A percentile compares a stretch with the other conserved stretches of the same genome.
Evolutionary conservation across 1,139 yeast species (phyloP).

Genomic region (Nakaseomyces nivariensis): DNA sequence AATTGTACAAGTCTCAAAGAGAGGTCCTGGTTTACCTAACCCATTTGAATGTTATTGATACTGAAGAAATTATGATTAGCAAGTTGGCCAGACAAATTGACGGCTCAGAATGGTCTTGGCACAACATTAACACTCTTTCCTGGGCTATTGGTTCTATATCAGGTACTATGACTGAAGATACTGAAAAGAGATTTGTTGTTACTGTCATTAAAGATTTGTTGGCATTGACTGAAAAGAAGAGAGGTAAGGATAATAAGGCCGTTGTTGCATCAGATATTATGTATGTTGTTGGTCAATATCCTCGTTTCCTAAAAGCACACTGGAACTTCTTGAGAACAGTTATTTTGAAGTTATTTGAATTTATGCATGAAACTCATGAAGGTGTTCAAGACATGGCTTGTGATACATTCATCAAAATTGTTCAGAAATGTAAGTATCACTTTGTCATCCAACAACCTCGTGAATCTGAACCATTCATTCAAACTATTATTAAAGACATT

Average conservation of each 20-base stretch:
- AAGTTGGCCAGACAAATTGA: conserved; percentile 88
- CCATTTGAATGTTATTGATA: conserved; percentile 88
- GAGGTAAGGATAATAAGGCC: conserved; percentile 97
- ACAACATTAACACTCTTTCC: conserved; percentile 88
- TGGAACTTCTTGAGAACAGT: conserved; percentile 97
- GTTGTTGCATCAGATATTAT: conserved; percentile 97
- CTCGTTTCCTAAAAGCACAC: conserved; percentile 92
- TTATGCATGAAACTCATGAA: conserved; percentile 99
- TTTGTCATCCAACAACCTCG: conserved; percentile 81
- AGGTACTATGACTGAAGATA: conserved; percentile 97
- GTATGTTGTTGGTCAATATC: conserved; percentile 99
- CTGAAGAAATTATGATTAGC: conserved; percentile 86
- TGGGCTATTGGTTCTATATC: conserved; percentile 99
- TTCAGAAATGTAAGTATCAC: conserved; percentile 89
- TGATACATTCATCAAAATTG: conserved; percentile 93
- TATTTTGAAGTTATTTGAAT: conserved; percentile 87
- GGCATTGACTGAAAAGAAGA: conserved; percentile 86
- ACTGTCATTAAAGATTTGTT: conserved; percentile 85
- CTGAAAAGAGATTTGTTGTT: conserved; percentile 89
- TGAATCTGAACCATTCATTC: conserved; percentile 87
- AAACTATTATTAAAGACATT: conserved; percentile 75
- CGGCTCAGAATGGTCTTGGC: conserved; percentile 99
- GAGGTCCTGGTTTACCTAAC: conserved; percentile 92
- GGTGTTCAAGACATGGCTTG: conserved; percentile 99
- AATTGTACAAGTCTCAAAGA: conserved; percentile 88